Percentiles rank a stretch among this genome's conserved stretches.
Conservation (phyloP, 139 green algal species). For the Volvox africanus region DNA sequence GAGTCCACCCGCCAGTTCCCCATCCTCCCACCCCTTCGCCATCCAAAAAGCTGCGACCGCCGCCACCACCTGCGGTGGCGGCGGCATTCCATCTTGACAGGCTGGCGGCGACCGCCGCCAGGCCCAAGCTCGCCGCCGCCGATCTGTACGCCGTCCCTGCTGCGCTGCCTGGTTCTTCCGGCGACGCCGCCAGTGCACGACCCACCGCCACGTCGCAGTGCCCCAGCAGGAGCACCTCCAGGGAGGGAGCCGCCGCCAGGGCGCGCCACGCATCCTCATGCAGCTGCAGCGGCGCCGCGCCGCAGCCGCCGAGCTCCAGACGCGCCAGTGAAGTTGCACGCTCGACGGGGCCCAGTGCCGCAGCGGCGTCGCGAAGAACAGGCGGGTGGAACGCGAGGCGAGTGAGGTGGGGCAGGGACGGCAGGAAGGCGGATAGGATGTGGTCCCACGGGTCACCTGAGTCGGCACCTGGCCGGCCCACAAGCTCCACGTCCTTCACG, state of each 20-base stretch:
- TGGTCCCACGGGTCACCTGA: constrained; percentile 26
- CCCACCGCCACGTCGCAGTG: neutral
- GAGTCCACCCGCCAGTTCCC: too few species aligned
- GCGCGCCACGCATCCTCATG: constrained; percentile 17
- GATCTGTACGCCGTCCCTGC: neutral
- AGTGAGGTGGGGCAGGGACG: neutral
- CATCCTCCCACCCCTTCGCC: neutral
- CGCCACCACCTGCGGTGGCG: neutral
- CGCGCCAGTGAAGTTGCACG: neutral
- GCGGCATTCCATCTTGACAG: neutral
- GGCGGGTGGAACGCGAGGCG: constrained; percentile 31
- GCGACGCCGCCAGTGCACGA: too few species aligned
- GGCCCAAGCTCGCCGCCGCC: neutral
- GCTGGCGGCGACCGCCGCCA: neutral
- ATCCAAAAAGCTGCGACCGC: neutral
- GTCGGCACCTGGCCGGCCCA: neutral
- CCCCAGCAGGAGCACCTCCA: constrained; percentile 27
- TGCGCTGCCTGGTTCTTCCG: too few species aligned
- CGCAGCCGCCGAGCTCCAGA: constrained; percentile 1
- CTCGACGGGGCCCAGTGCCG: neutral
- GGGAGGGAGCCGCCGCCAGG: constrained; percentile 6
- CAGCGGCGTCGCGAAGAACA: neutral
- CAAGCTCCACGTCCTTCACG: neutral
- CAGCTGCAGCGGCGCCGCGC: neutral
- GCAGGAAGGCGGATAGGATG: neutral